phyloP scores from a whole-genome alignment of 352 stramenopile species.

The Pythium folliculosum region DNA sequence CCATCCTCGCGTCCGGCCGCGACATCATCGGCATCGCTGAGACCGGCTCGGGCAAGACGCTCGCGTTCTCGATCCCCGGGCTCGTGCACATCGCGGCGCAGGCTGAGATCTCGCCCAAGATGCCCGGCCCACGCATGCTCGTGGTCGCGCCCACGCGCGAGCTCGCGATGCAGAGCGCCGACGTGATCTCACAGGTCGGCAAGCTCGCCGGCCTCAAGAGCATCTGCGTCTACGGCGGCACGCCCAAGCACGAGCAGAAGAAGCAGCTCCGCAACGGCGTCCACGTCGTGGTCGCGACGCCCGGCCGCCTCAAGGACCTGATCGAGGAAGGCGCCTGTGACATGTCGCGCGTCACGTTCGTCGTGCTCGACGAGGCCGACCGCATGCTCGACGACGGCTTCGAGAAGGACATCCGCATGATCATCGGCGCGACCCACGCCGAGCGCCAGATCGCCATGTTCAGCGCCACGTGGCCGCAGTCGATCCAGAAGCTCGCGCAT shows the following conservation, averaged over 20 bases:
- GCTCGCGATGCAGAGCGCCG: conserved; percentile 93
- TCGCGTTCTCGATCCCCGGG: conserved; percentile 95
- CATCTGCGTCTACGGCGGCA: conserved; percentile 95
- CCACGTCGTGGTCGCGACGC: conserved; percentile 95
- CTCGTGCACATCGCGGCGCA: conserved; percentile 86
- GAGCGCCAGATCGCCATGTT: conserved; percentile 98
- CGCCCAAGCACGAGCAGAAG: conserved; percentile 94
- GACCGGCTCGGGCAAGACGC: conserved; percentile 95
- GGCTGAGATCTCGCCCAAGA: conserved; percentile 52
- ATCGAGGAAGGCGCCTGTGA: conserved; percentile 84
- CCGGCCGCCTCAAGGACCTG: conserved; percentile 93
- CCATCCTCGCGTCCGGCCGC: conserved; percentile 80
- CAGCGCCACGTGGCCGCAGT: conserved; percentile 96
- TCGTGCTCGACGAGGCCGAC: conserved; percentile 97
- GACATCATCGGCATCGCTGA: conserved; percentile 93
- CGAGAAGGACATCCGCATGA: conserved; percentile 92
- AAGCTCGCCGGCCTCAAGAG: conserved; percentile 83
- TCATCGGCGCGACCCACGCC: conserved; percentile 78
- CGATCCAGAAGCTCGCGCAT: conserved; percentile 95
- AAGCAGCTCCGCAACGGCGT: conserved; percentile 85
- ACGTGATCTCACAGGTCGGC: conserved; percentile 93
- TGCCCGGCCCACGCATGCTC: conserved; percentile 87
- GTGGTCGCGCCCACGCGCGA: conserved; percentile 94
- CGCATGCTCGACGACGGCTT: conserved; percentile 95
- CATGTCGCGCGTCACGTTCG: conserved; percentile 88